Conservation (phyloP, 225 moss, liverwort and hornwort genomes). For the Bryoerythrophyllum caledonicum region DNA sequence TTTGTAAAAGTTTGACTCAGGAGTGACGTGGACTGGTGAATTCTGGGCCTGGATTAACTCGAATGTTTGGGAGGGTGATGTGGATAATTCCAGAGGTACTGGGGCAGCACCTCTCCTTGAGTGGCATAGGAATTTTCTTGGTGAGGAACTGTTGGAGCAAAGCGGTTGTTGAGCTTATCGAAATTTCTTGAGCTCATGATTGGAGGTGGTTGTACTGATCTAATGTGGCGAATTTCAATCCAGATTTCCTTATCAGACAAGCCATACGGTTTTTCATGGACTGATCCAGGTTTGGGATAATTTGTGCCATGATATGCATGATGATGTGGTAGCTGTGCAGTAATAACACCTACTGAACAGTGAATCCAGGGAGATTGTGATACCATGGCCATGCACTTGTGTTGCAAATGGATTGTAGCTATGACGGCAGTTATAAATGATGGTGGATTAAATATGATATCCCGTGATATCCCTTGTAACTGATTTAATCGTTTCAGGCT, state of each 20-base stretch:
- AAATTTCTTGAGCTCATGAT: slow-evolving; percentile 8
- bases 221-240: slow-evolving; percentile 10
- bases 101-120: background rate
- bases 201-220: slow-evolving; percentile 7
- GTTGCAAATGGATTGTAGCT: background rate
- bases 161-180: slow-evolving; percentile 26
- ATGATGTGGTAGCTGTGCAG: too few relatives aligned
- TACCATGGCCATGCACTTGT: background rate
- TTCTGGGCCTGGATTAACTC: background rate
- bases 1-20: too few relatives aligned
- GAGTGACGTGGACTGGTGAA: background rate
- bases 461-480: too few relatives aligned
- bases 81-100: background rate
- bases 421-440: background rate
- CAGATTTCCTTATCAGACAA: slow-evolving; percentile 1
- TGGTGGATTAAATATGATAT: background rate
- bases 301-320: background rate
- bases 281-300: background rate
- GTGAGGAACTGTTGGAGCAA: background rate
- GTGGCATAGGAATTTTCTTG: slow-evolving; percentile 4
- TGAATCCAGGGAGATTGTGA: background rate
- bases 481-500: too few relatives aligned
- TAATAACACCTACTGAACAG: background rate
- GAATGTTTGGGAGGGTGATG: background rate
- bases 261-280: background rate